Evolutionary conservation across 805 yeast genomes (phyloP).

Genomic region (Candida railenensis): DNA sequence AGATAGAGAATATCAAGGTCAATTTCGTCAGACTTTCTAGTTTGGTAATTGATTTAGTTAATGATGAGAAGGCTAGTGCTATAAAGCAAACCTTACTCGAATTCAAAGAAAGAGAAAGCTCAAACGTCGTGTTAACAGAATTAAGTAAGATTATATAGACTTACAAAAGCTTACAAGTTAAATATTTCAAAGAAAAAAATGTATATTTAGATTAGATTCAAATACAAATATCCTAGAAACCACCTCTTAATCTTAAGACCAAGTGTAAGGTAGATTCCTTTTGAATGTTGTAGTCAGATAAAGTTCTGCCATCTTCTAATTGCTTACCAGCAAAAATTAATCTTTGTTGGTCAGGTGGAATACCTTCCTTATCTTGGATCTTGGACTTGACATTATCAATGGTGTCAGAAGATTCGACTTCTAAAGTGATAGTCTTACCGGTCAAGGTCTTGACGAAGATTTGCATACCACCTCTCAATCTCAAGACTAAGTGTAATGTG

Average conservation of each 20-base stretch:
- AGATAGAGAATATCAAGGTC: conserved; percentile 60
- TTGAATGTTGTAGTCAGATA: conserved; percentile 97
- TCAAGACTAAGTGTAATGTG: conserved; percentile 90
- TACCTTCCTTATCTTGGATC: conserved; percentile 97
- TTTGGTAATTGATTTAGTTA: conserved; percentile 13
- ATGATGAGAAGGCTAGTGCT: conserved; percentile 10
- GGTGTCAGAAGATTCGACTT: conserved; percentile 64
- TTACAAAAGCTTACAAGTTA: neutral
- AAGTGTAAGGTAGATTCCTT: conserved; percentile 95
- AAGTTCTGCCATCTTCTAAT: conserved; percentile 94
- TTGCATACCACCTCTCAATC: conserved; percentile 92
- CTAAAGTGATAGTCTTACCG: conserved; percentile 21
- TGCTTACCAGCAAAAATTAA: conserved; percentile 97
- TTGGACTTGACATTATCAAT: conserved; percentile 95
- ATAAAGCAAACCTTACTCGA: conserved; percentile 14
- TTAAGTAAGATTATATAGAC: conserved; percentile 7
- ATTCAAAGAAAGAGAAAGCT: conserved; percentile 32
- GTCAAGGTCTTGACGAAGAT: conserved; percentile 28
- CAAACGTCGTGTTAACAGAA: conserved; percentile 48
- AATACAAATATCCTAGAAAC: conserved; percentile 39
- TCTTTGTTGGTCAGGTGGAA: conserved; percentile 98
- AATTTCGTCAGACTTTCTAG: conserved; percentile 39
- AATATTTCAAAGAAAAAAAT: neutral
- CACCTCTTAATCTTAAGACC: conserved; percentile 98
- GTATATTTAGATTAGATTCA: neutral